Conservation (phyloP, 805 yeast species). For the Candida nemodendra region DNA sequence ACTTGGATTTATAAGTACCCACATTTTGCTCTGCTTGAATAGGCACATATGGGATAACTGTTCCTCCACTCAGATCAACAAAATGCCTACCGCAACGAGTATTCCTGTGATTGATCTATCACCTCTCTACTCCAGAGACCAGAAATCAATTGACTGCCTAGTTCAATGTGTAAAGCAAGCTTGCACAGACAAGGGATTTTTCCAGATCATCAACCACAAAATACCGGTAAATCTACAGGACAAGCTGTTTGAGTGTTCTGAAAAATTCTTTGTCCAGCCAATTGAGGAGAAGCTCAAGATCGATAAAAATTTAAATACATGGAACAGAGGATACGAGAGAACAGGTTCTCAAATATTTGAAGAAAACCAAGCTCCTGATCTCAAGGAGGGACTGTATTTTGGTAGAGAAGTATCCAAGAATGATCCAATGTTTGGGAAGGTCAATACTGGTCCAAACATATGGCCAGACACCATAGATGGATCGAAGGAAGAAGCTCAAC, state of each 20-base stretch:
- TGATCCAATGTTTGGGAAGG: conserved; percentile 7
- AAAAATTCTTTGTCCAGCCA: conserved; percentile 23
- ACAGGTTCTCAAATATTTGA: conserved; percentile 14
- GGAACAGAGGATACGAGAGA: conserved; percentile 18
- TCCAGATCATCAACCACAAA: conserved; percentile 8
- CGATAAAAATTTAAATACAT: conserved; percentile 11
- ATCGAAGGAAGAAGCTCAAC: conserved; percentile 26
- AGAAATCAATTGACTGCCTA: no score
- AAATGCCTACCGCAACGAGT: no score
- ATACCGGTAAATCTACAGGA: conserved; percentile 5
- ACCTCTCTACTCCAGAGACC: no score
- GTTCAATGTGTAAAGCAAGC: no score
- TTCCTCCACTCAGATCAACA: no score
- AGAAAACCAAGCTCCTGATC: conserved; percentile 17
- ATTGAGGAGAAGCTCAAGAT: conserved; percentile 19
- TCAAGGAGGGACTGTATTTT: conserved; percentile 31
- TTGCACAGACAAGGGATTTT: conserved; percentile 10
- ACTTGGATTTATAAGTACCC: no score
- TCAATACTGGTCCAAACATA: conserved; percentile 18
- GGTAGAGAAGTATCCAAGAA: conserved; percentile 18
- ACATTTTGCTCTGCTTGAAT: no score
- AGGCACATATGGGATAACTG: no score
- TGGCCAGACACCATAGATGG: conserved; percentile 17
- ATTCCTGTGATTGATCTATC: no score
- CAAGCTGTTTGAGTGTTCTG: conserved; percentile 3